These are phyloP conservation scores for Breynia disticha DNA, from an alignment of 441 rosid species.

Conservation along the genomic window DNA sequence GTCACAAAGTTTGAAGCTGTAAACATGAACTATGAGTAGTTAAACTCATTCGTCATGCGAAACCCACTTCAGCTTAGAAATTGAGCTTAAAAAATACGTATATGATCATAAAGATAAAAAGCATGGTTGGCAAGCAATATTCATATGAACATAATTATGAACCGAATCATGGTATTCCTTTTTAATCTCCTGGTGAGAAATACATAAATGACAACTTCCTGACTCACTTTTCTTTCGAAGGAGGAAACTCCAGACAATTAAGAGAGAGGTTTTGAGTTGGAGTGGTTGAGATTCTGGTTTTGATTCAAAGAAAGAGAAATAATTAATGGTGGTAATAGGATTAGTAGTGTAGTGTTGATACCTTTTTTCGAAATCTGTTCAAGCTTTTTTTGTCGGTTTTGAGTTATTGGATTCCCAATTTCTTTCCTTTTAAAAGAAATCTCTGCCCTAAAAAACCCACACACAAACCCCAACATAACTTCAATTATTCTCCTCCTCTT, in stretches of 20 bases:
- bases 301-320: slow-evolving; percentile 10
- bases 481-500: too few relatives aligned
- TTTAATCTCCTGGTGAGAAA: slow-evolving; percentile 7
- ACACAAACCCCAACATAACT: too few relatives aligned
- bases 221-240: slow-evolving; percentile 8
- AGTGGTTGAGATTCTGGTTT: slow-evolving; percentile 47
- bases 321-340: slow-evolving; percentile 7
- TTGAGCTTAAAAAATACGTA: not conserved
- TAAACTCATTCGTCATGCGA: not conserved
- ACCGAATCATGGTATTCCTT: not conserved
- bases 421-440: not conserved
- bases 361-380: slow-evolving; percentile 41
- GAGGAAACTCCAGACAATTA: slow-evolving; percentile 5
- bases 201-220: too few relatives aligned
- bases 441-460: too few relatives aligned
- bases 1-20: not conserved
- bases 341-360: slow-evolving; percentile 9
- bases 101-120: not conserved
- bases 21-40: not conserved
- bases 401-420: slow-evolving; percentile 29
- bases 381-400: slow-evolving; percentile 32
- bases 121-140: slow-evolving; percentile 18
- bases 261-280: slow-evolving; percentile 13
- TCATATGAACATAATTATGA: not conserved
- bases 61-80: not conserved